phyloP scores from a whole-genome alignment of 2,329 filamentous ascomycete species.

The Rugonectria rugulosa region DNA sequence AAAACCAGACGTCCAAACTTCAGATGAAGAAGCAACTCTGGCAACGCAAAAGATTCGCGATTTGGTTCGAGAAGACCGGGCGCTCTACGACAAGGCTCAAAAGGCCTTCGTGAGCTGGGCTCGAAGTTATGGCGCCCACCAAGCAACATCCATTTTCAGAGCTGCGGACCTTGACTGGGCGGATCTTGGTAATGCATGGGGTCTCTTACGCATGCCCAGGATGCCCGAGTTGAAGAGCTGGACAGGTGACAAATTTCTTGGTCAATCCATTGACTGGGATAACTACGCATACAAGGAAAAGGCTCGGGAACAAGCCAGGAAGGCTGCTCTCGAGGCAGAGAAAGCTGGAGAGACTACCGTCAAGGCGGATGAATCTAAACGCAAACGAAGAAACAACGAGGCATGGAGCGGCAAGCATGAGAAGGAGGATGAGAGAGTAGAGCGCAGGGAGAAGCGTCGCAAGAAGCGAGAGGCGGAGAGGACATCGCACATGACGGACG shows the following conservation, averaged over 20 bases:
- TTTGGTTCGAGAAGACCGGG: slow-evolving; percentile 59
- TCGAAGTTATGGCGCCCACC: slow-evolving; percentile 88
- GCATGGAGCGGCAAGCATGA: slow-evolving; percentile 79
- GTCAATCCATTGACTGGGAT: slow-evolving; percentile 71
- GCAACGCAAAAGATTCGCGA: slow-evolving; percentile 68
- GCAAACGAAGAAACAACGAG: slow-evolving; percentile 69
- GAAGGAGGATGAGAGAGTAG: slow-evolving; percentile 67
- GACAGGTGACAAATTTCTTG: slow-evolving; percentile 71
- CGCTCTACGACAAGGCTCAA: slow-evolving; percentile 85
- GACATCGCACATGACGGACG: slow-evolving; percentile 72
- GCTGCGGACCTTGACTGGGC: slow-evolving; percentile 84
- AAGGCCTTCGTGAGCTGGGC: slow-evolving; percentile 94
- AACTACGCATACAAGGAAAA: slow-evolving; percentile 76
- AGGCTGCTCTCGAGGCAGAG: slow-evolving; percentile 61
- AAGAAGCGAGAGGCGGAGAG: slow-evolving; percentile 70
- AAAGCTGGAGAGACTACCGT: slow-evolving; percentile 48
- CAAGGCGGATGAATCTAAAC: slow-evolving; percentile 53
- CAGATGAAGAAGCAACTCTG: slow-evolving; percentile 65
- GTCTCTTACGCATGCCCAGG: slow-evolving; percentile 82
- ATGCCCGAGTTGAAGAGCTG: slow-evolving; percentile 90
- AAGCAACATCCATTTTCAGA: slow-evolving; percentile 90
- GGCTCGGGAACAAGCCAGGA: slow-evolving; percentile 70
- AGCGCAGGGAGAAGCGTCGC: slow-evolving; percentile 69
- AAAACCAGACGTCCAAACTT: slow-evolving; percentile 63
- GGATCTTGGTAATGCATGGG: slow-evolving; percentile 83